Base-by-base conservation (phyloP, 768 basidiomycete species). In the Fomitopsis serialis region DNA sequence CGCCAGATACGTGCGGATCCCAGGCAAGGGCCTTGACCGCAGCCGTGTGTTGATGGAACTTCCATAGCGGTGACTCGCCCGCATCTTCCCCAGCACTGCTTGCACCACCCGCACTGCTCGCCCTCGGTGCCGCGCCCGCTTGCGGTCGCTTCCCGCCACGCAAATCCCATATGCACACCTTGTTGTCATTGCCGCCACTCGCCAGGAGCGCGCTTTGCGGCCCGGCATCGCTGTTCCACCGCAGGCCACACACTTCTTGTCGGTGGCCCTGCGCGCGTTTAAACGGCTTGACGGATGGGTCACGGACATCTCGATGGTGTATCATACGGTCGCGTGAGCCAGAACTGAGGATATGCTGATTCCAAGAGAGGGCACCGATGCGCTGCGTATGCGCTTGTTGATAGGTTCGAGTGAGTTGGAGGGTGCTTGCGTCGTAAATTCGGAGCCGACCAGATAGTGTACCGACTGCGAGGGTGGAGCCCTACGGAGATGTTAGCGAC, bases 1-100 rank as follows among this genome's bases (percentile, higher is more conserved):
- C 79, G 1, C 94, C 93, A 11, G 86, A 75, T 43, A 96, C 78
- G 70, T 99, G 97, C 6, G 96, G 95, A 68, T 93, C 95, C 96
- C 97, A 99, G 6, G 96, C 94, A 25, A 99, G 85, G 5, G 96
- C 96, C 64, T 98, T 98, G 52, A 99, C 96, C 2, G 96, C 96
- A 1, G 97, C 96, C 2, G 87, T 88, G 66, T 99, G 96, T 57
- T 99, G 94, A 54, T 93, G 91, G 67, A 98, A 99, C 66, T 92
- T 92, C 83, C 87, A 97, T 9, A 98, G 69, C 2, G 95, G 97
- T 23, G 75, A 68, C 54, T 74, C 71, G 12, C 60, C 68, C n/a
- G 60, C 65, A 22, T 67, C 63, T 34, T 57, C 62, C 22, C 59
- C 63, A 5, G 61, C 62, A 13, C 63, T 66, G 13, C 63, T 69